Conservation (phyloP, 179 eudicot genomes). For the Nepenthes alata region DNA sequence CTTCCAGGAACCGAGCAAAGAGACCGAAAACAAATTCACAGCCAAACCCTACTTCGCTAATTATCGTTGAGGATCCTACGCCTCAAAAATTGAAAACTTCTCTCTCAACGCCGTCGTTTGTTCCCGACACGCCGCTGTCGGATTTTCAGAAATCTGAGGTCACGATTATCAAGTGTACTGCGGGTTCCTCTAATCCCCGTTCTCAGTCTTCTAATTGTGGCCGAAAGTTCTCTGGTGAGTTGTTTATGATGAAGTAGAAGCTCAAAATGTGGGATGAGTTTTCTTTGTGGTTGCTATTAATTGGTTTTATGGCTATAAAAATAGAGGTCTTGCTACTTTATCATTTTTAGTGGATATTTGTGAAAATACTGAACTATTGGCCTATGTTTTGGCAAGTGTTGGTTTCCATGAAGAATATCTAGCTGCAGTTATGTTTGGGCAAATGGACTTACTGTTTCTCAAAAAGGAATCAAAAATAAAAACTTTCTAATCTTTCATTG, state of each 20-base stretch:
- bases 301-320: no score
- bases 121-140: conserved; percentile 23
- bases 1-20: conserved; percentile 2
- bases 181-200: conserved; percentile 10
- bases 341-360: neutral
- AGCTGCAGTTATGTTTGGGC: no score
- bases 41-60: conserved; percentile 8
- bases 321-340: no score
- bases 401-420: no score
- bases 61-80: conserved; percentile 44
- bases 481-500: no score
- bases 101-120: conserved; percentile 14
- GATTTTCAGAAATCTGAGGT: conserved; percentile 15
- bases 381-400: no score
- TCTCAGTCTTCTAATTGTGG: conserved; percentile 8
- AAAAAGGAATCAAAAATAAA: no score
- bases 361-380: neutral
- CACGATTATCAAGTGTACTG: conserved; percentile 18
- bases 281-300: no score
- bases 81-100: conserved; percentile 16
- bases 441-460: no score
- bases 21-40: conserved; percentile 9
- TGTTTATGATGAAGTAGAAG: neutral
- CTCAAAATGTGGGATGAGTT: neutral
- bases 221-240: conserved; percentile 21